Evolutionary conservation across 352 stramenopile genomes (phyloP).

Genomic region (Paralagenidium karlingii): DNA sequence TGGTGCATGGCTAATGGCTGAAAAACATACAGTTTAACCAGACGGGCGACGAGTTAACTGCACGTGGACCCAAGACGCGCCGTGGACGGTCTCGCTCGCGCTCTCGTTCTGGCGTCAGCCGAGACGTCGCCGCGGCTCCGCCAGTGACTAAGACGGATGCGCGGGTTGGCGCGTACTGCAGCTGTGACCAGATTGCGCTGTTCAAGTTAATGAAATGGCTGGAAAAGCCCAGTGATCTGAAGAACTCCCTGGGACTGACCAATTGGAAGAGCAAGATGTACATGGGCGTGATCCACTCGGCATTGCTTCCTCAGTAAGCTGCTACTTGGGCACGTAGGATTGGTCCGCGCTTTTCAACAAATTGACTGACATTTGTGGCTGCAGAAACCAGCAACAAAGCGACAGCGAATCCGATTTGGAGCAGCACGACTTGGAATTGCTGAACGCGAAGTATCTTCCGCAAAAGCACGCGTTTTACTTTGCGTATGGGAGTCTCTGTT

Average conservation of each 20-base stretch:
- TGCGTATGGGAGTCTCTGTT: constrained; percentile 15
- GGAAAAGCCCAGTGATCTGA: constrained; percentile 8
- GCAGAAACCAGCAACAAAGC: too few species aligned
- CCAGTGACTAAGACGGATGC: neutral
- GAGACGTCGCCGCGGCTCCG: too few species aligned
- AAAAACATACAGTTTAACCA: too few species aligned
- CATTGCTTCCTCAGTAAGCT: constrained; percentile 4
- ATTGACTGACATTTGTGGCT: too few species aligned
- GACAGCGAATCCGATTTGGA: too few species aligned
- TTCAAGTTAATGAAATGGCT: constrained; percentile 70
- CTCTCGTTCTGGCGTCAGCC: too few species aligned
- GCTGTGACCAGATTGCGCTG: constrained; percentile 48
- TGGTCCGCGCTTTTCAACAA: neutral
- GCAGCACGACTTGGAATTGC: too few species aligned
- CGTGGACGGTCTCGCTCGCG: too few species aligned
- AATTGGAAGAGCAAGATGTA: constrained; percentile 61
- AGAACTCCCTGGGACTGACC: neutral
- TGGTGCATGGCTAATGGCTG: too few species aligned
- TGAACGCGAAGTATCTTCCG: too few species aligned
- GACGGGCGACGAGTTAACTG: too few species aligned
- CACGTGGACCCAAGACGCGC: too few species aligned
- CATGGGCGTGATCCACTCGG: constrained; percentile 55
- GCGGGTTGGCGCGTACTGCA: constrained; percentile 51
- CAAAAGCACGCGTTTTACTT: constrained; percentile 66
- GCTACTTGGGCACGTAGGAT: neutral